Evolutionary conservation across 805 yeast species (phyloP), one percentile per base, ranked within the genome.

Genomic region (Lipomyces japonicus): DNA sequence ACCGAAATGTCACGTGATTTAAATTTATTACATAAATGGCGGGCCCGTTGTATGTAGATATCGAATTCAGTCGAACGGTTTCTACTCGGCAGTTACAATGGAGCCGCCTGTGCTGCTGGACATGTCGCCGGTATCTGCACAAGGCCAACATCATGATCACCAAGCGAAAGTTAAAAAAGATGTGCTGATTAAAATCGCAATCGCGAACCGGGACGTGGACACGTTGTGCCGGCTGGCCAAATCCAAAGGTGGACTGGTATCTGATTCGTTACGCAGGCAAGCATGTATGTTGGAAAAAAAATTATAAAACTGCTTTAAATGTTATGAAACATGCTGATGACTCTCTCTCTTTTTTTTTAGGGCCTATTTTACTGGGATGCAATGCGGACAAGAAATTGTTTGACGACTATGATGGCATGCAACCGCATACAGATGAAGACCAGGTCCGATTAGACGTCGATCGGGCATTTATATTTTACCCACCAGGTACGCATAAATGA

Each of bases 391-490:
- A 40, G 14, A 39, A 30, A 24, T 37, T 36, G 21, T 49, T 40
- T 26, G 42, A 51, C 23, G 48, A 54, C 32, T 47, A 44, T 51
- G 28, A 37, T n/a, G 24, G 39, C 82, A 58, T 74, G 40, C 69
- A 69, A 0, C 69, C 72, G 2, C 95, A 86, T 62, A 69, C 68
- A 44, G 96, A 88, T 62, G 93, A 84, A 60, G 77, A 76, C 5
- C 98, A 91, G 66, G 88, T 89, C 1, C 66, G 71, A 43, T 75
- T 88, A 48, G 98, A 91, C 67, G 82, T 87, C 2, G 78, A 78
- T 19, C 69, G 98, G 44, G 79, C 95, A 12, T 84, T 82, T 62
- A 76, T 75, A 7, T 62, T 62, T 51, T 70, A 70, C 39, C 74
- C 75, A 1, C 45, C 53, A 1, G 60, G 53, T 46, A 26, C 6